Conservation (phyloP, 345 rosid genomes). For the Ceriops zippeliana region DNA sequence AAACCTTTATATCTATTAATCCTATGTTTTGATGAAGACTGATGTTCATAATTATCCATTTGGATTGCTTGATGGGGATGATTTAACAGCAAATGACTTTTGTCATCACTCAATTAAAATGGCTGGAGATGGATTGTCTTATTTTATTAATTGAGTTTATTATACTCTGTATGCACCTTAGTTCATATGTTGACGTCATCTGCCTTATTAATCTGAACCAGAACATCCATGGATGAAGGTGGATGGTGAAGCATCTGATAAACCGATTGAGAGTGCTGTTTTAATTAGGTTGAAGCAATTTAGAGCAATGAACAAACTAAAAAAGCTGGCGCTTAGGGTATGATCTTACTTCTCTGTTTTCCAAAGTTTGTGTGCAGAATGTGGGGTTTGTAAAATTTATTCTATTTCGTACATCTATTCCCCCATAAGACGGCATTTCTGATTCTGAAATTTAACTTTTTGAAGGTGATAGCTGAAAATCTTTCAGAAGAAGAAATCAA, state of each 20-base stretch:
- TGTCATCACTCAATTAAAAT: too few species aligned
- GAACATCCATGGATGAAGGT: slow-evolving; percentile 35
- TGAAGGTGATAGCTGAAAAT: slow-evolving; percentile 30
- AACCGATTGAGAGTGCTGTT: slow-evolving; percentile 28
- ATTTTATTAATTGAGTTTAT: background rate
- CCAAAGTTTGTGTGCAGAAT: background rate
- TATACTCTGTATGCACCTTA: background rate
- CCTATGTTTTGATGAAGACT: too few species aligned
- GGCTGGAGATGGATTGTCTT: background rate
- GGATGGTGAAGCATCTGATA: slow-evolving; percentile 22
- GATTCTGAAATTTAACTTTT: background rate
- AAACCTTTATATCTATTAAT: background rate
- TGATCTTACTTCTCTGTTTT: background rate
- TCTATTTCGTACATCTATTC: background rate
- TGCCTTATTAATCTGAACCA: background rate
- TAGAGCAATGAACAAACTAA: slow-evolving; percentile 36
- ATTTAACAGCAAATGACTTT: too few species aligned
- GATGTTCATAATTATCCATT: too few species aligned
- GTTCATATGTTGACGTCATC: background rate
- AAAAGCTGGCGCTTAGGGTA: slow-evolving; percentile 32
- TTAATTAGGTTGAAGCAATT: slow-evolving; percentile 24
- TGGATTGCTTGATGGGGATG: too few species aligned
- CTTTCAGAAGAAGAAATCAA: slow-evolving; percentile 32
- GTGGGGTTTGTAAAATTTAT: background rate
- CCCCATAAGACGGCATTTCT: background rate